Evolutionary conservation across 768 basidiomycete species (phyloP).

Genomic region (Auriscalpium orientale): DNA sequence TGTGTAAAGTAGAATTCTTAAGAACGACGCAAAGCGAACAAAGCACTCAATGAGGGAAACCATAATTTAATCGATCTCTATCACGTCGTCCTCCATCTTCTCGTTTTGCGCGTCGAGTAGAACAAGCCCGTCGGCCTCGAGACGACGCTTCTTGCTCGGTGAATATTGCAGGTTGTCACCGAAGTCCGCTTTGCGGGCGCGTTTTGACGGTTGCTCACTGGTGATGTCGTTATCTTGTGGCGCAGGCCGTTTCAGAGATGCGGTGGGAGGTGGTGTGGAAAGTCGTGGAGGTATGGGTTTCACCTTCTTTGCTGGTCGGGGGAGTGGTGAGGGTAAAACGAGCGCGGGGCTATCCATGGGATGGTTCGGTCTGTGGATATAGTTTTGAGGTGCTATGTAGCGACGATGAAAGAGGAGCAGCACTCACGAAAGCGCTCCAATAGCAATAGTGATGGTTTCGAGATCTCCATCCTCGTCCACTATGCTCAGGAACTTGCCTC

Average conservation of each 20-base stretch:
- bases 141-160: conserved; percentile 54
- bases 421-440: conserved; percentile 68
- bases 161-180: conserved; percentile 25
- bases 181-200: conserved; percentile 28
- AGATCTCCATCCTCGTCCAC: conserved; percentile 81
- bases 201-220: conserved; percentile 49
- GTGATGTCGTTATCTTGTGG: conserved; percentile 50
- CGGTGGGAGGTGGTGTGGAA: conserved; percentile 33
- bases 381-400: not conserved
- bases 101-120: conserved; percentile 55
- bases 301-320: conserved; percentile 40
- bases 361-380: conserved; percentile 44
- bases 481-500: conserved; percentile 84
- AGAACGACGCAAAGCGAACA: not conserved
- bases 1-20: not conserved
- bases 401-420: not conserved
- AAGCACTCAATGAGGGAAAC: not conserved
- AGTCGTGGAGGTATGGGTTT: conserved; percentile 27
- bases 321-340: conserved; percentile 60
- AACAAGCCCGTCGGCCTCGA: conserved; percentile 73
- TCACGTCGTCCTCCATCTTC: conserved; percentile 40
- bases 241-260: conserved; percentile 49
- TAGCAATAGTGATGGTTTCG: conserved; percentile 62
- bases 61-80: conserved; percentile 42
- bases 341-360: conserved; percentile 41